Percentiles rank a stretch among this genome's conserved stretches.
These are phyloP conservation scores for Yamadazyma kanchanaburiensis DNA, from an alignment of 1,139 yeast species.

Conservation along the genomic window DNA sequence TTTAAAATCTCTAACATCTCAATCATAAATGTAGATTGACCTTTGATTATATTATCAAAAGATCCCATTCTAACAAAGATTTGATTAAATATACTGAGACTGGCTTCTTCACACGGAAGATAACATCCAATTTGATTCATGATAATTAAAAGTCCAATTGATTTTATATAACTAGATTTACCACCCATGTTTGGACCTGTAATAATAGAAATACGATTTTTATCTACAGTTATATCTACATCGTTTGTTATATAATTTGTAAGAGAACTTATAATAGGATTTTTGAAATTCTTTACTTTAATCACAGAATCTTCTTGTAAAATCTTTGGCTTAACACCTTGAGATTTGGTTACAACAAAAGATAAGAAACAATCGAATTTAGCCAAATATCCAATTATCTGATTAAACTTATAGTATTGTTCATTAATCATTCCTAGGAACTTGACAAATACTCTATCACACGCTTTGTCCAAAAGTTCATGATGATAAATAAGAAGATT, in stretches of 20 bases:
- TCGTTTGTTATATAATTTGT: constrained; percentile 69
- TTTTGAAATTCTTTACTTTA: constrained; percentile 58
- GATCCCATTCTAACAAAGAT: constrained; percentile 69
- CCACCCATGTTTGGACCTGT: constrained; percentile 99
- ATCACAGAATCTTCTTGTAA: constrained; percentile 49
- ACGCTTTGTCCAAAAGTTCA: constrained; percentile 53
- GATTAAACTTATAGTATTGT: constrained; percentile 49
- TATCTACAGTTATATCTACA: constrained; percentile 42
- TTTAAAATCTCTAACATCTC: constrained; percentile 66
- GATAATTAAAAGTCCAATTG: constrained; percentile 80
- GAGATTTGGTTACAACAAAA: constrained; percentile 49
- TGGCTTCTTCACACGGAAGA: constrained; percentile 58
- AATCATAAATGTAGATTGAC: constrained; percentile 74
- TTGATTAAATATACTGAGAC: constrained; percentile 57
- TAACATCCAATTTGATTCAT: constrained; percentile 94
- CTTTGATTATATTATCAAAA: constrained; percentile 61
- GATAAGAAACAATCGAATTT: constrained; percentile 74
- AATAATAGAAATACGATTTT: constrained; percentile 58
- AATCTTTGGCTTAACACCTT: constrained; percentile 56
- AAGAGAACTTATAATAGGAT: constrained; percentile 72
- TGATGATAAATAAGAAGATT: constrained; percentile 58
- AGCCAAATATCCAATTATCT: constrained; percentile 52
- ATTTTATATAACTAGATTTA: constrained; percentile 90
- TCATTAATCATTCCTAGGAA: constrained; percentile 47
- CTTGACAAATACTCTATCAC: constrained; percentile 53